A percentile compares a stretch with the other conserved stretches of the same genome.
Evolutionary conservation across 106 monocot species (phyloP).

Genomic region (Phalaenopsis equestris): DNA sequence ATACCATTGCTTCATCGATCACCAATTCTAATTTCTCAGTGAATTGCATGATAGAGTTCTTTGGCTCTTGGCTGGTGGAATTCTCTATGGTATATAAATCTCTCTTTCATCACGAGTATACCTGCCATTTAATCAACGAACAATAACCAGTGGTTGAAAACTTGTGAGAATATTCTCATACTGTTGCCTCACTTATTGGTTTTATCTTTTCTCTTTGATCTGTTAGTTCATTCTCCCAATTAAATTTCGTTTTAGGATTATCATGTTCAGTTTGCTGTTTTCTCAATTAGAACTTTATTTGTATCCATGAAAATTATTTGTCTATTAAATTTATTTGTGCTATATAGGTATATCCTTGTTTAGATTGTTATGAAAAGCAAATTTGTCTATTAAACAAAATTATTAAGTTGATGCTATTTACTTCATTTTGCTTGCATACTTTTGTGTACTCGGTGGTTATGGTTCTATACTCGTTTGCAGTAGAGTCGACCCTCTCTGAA

Average conservation of each 20-base stretch:
- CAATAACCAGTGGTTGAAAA: neutral
- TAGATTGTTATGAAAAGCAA: neutral
- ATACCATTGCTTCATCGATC: neutral
- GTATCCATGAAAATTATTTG: neutral
- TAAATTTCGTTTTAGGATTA: neutral
- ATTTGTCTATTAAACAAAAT: neutral
- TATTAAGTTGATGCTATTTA: neutral
- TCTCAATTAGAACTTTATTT: neutral
- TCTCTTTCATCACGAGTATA: neutral
- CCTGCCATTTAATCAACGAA: neutral
- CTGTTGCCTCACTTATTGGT: neutral
- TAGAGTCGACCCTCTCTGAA: conserved; percentile 28
- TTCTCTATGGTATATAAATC: neutral
- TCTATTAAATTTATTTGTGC: neutral
- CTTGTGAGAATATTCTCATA: conserved; percentile 1
- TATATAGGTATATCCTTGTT: neutral
- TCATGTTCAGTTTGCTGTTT: neutral
- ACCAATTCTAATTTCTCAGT: neutral
- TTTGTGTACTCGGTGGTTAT: neutral
- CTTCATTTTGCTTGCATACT: neutral
- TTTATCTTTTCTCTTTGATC: neutral
- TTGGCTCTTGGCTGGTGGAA: neutral
- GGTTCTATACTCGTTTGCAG: neutral
- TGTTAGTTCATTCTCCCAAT: neutral
- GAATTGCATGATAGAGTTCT: neutral